Evolutionary conservation across 805 yeast species (phyloP), one percentile per base, ranked within the genome.

Genomic region (Yamadazyma nakazawae): DNA sequence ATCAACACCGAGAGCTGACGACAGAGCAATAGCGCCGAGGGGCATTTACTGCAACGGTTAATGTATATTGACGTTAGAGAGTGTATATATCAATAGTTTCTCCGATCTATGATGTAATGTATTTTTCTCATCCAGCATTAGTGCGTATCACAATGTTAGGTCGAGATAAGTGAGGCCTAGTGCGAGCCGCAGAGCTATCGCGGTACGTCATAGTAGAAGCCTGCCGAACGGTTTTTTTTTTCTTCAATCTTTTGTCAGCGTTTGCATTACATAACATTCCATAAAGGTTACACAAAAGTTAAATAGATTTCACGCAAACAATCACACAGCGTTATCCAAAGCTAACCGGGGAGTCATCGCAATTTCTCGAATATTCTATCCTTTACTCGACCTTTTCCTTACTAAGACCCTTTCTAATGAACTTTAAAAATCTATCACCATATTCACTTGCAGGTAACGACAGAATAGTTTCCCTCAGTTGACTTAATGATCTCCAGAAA

Each of bases 371-470:
- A 28, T 28, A 28, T 28, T 28, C 32, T 28, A 28, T 13, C 5
- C 21, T 9, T 38, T n/a, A 37, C 3, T 36, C 41, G 2, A 28
- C 28, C 37, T 43, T 36, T 18, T 37, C 34, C 36, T 37, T 36
- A 35, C 40, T 28, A 6, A 59, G 56, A 7, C 74, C 70, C 26
- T 55, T 59, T 44, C 59, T 68, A 51, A 94, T 81, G 61, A 94
- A 94, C 16, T 74, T 71, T 49, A 84, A 71, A 61, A 94, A 91
- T 57, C 99, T 75, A 47, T 85, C 84, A 8, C 97, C 97, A 59
- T 94, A 94, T 56, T 91, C 98, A 5, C 59, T 58, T 0, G 98
- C 91, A 0, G 99, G 98, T 11, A 94, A 74, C 0, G 99, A 95
- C 54, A 96, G 87, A 2, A 95, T 82, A 2, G 84, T 77, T 37